Evolutionary conservation across 2,329 filamentous ascomycete genomes (phyloP), one percentile per base, ranked within the genome.

Genomic region (Zymoseptoria pseudotritici): DNA sequence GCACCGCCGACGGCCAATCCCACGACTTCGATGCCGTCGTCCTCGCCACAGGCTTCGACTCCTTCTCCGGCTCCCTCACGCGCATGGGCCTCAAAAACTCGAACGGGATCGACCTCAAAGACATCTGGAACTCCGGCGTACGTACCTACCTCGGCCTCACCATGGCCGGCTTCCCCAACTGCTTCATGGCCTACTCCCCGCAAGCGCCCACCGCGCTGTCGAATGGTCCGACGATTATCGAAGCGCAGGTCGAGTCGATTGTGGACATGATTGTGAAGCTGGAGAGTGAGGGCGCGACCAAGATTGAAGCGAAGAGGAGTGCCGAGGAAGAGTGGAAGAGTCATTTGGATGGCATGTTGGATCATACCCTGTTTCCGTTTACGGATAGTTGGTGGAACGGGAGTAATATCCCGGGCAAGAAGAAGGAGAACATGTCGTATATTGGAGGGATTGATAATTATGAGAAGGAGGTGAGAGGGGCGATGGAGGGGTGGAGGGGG

Each of bases 31-130:
- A 79, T 52, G 68, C 76, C 19, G 74, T 79, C 54, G 75, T 75
- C 1, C 68, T 79, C 4, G 77, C 77, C 1, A 80, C 78, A 6
- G 78, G 78, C 26, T 80, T 79, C 62, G 78, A 80, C 59, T 72
- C 72, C 19, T 65, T 67, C 24, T 68, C 67, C 4, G 76, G 76
- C 11, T 66, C 68, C 9, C 64, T 76, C 26, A 65, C 64, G 1
- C 67, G 71, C 20, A 71, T 78, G 57, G 69, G 72, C 36, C 70
- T 77, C 57, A 66, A 66, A 5, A 70, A 69, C 53, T 61, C 62
- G 50, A 56, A 66, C 20, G 67, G 67, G 50, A 53, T 62, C 24
- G 58, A 64, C 20, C 56, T 70, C 21, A 61, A 73, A 64, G 72
- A 78, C 19, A 70, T 71, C 24, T 78, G 76, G 77, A 71, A 73